phyloP scores from a whole-genome alignment of 768 basidiomycete species.

The Russula lepida region DNA sequence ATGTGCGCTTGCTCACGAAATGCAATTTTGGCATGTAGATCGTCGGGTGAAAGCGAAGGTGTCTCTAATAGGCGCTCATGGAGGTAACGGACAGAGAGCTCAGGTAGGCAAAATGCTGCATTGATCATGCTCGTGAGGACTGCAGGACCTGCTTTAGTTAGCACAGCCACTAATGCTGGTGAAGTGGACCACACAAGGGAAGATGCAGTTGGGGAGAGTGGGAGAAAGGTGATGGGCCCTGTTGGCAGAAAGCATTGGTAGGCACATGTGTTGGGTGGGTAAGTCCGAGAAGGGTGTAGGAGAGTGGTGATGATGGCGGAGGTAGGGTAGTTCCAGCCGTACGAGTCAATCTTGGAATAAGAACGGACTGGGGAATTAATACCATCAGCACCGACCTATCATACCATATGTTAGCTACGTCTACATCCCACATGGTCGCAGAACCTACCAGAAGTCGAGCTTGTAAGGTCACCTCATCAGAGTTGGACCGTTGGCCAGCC shows the following conservation, averaged over 20 bases:
- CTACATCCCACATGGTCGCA: background rate
- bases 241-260: slow-evolving; percentile 94
- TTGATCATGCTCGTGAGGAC: slow-evolving; percentile 75
- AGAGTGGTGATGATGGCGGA: slow-evolving; percentile 89
- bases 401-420: background rate
- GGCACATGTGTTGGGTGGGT: slow-evolving; percentile 64
- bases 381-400: slow-evolving; percentile 89
- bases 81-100: slow-evolving; percentile 61
- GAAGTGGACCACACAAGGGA: slow-evolving; percentile 94
- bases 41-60: slow-evolving; percentile 38
- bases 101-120: slow-evolving; percentile 80
- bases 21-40: slow-evolving; percentile 52
- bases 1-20: slow-evolving; percentile 73
- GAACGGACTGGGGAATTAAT: slow-evolving; percentile 88
- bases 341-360: slow-evolving; percentile 78
- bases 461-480: slow-evolving; percentile 54
- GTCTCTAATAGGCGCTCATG: slow-evolving; percentile 52
- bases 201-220: slow-evolving; percentile 66
- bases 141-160: slow-evolving; percentile 55
- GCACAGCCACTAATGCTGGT: slow-evolving; percentile 62
- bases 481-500: slow-evolving; percentile 79
- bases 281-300: slow-evolving; percentile 55
- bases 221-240: slow-evolving; percentile 93
- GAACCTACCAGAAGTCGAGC: slow-evolving; percentile 64
- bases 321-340: slow-evolving; percentile 86